phyloP scores from a whole-genome alignment of 106 monocot species.

The Agapanthus africanus region DNA sequence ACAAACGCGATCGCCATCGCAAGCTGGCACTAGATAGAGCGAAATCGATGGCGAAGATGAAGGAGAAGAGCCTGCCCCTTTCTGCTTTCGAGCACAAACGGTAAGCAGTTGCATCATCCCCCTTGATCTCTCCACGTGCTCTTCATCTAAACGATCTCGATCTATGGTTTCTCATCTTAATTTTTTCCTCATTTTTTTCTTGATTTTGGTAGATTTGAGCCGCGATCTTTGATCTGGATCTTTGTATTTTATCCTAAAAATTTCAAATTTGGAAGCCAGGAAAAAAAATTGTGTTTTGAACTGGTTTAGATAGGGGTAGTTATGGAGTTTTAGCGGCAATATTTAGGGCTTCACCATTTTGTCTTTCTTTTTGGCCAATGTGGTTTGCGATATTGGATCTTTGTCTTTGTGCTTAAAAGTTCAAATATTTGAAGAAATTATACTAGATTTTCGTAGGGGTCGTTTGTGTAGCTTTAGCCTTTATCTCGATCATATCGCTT shows the following conservation, averaged over 20 bases:
- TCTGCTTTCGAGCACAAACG: conserved; percentile 6
- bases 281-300: background rate
- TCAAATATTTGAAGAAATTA: background rate
- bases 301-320: too few species aligned
- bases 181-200: too few species aligned
- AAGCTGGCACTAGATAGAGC: too few species aligned
- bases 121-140: conserved; percentile 3
- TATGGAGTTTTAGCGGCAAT: too few species aligned
- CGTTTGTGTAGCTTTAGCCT: background rate
- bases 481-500: too few species aligned
- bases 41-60: conserved; percentile 3
- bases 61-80: conserved; percentile 11
- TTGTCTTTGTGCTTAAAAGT: background rate
- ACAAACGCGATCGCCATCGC: too few species aligned
- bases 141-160: background rate
- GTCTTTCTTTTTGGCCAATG: too few species aligned
- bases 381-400: background rate
- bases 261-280: too few species aligned
- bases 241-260: too few species aligned
- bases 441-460: background rate
- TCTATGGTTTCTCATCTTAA: background rate
- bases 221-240: too few species aligned
- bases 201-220: too few species aligned
- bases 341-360: too few species aligned
- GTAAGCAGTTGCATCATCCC: background rate